These are phyloP conservation scores for Neoboletus magnificus DNA, from an alignment of 768 basidiomycete genomes.

Conservation along the genomic window DNA sequence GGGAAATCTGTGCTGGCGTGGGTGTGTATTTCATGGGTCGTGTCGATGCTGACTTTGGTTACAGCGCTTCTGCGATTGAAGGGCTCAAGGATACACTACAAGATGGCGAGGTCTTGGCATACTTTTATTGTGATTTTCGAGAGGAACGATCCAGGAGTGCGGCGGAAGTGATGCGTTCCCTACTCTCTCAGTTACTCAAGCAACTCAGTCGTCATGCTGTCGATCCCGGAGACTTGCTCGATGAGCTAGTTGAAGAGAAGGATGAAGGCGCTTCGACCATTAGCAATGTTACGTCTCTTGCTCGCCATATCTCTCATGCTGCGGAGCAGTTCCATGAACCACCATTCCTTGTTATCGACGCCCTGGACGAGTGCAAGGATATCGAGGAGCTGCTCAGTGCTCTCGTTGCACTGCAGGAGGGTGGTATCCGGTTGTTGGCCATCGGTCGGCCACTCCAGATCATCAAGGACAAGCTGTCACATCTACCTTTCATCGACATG, in stretches of 20 bases:
- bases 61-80: neutral
- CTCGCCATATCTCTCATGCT: neutral
- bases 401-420: neutral
- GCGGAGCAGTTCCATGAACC: neutral
- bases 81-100: neutral
- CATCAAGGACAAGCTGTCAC: conserved; percentile 1
- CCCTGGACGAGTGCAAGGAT: conserved; percentile 11
- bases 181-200: neutral
- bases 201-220: neutral
- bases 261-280: neutral
- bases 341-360: conserved; percentile 9
- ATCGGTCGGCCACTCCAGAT: conserved; percentile 5
- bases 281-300: neutral
- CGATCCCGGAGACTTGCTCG: neutral
- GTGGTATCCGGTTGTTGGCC: conserved; percentile 1
- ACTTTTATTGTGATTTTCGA: neutral
- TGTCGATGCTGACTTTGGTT: neutral
- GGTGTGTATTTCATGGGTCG: neutral
- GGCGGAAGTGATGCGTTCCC: neutral
- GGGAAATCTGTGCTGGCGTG: neutral
- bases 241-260: neutral
- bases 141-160: neutral
- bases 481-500: neutral
- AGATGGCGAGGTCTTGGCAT: neutral
- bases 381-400: neutral